Conservation (phyloP, 345 rosid species). For the Pugionium cornutum region DNA sequence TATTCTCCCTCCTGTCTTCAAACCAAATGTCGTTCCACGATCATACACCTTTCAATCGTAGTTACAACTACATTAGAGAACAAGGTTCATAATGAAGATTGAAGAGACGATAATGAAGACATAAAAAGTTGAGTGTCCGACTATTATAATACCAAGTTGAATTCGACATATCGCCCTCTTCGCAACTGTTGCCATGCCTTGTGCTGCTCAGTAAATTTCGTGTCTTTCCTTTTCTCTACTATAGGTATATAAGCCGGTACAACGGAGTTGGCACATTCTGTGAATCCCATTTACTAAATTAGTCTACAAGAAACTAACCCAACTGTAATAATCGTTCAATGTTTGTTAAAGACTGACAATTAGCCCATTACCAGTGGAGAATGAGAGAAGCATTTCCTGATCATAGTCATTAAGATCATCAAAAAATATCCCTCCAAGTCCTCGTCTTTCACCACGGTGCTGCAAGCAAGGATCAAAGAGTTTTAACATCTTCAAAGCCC, state of each 20-base stretch:
- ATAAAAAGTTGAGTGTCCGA: conserved; percentile 2
- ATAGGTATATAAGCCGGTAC: conserved; percentile 92
- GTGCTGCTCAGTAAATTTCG: conserved; percentile 68
- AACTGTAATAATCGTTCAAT: neutral
- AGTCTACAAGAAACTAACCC: conserved; percentile 24
- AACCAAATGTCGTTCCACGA: conserved; percentile 95
- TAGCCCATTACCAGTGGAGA: conserved; percentile 71
- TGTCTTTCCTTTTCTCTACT: conserved; percentile 78
- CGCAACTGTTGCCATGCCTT: conserved; percentile 98
- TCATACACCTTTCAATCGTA: conserved; percentile 69
- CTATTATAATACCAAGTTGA: conserved; percentile 66
- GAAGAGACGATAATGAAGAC: neutral
- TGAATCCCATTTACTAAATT: conserved; percentile 9
- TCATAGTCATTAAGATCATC: conserved; percentile 91
- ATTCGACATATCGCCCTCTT: conserved; percentile 94
- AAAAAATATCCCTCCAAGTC: conserved; percentile 97
- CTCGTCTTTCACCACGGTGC: conserved; percentile 95
- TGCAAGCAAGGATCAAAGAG: conserved; percentile 42
- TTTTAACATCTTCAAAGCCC: conserved; percentile 1
- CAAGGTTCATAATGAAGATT: neutral
- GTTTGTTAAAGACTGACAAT: conserved; percentile 6
- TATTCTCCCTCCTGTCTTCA: conserved; percentile 95
- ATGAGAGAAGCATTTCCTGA: conserved; percentile 93
- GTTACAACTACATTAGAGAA: conserved; percentile 21
- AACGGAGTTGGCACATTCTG: conserved; percentile 95